Conservation (phyloP, 2,329 filamentous ascomycete genomes). For the Lachnellula subtilissima region DNA sequence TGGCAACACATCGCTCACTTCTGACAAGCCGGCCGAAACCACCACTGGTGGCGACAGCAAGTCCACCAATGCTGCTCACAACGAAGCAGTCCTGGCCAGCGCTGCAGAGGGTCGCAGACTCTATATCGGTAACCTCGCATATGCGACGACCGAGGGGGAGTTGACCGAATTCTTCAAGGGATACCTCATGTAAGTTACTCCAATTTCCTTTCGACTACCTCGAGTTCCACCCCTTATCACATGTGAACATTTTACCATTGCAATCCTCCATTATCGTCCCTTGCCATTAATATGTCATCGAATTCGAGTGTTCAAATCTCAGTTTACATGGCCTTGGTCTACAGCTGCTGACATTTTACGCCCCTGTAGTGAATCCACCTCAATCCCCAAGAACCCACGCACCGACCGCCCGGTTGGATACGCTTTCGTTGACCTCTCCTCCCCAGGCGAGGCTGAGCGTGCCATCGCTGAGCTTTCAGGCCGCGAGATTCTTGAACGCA, state of each 20-base stretch:
- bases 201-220: background rate
- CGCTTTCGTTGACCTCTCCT: constrained; percentile 97
- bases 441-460: constrained; percentile 88
- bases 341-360: constrained; percentile 33
- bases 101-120: constrained; percentile 98
- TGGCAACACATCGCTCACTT: constrained; percentile 57
- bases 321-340: background rate
- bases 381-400: constrained; percentile 98
- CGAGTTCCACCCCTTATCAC: background rate
- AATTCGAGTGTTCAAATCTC: no score
- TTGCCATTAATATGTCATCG: no score
- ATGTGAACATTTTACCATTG: background rate
- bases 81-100: constrained; percentile 91
- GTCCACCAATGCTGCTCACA: constrained; percentile 49
- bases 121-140: constrained; percentile 99
- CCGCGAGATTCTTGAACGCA: constrained; percentile 96
- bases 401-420: constrained; percentile 98
- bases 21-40: constrained; percentile 46
- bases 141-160: constrained; percentile 99
- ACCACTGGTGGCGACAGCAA: constrained; percentile 58
- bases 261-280: no score
- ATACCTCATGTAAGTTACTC: constrained; percentile 87
- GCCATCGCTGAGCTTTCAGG: constrained; percentile 94
- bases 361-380: constrained; percentile 79
- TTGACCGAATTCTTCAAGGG: constrained; percentile 99